Percentiles rank a stretch among this genome's conserved stretches.
phyloP scores from a whole-genome alignment of 2,329 filamentous ascomycete species.

The Emydomyces testavorans region DNA sequence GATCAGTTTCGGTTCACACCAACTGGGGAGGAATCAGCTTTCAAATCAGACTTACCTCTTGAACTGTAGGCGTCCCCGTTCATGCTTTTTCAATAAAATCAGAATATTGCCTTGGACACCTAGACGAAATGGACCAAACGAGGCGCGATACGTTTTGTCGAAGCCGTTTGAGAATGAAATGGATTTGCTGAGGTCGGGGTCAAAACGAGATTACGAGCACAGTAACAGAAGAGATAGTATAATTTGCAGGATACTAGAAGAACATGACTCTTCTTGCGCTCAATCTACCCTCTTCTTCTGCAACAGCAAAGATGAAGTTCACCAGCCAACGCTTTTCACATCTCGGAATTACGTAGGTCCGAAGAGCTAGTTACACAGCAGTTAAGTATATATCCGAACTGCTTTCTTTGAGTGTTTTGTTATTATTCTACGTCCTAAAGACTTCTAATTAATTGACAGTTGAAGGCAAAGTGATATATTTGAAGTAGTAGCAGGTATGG shows the following conservation, averaged over 20 bases:
- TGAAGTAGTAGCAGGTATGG: no score
- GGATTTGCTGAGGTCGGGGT: background rate
- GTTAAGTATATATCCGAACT: no score
- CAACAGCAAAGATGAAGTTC: no score
- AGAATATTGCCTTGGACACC: background rate
- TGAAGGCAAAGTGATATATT: no score
- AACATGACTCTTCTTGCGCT: background rate
- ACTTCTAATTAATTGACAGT: no score
- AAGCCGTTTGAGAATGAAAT: background rate
- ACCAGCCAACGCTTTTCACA: no score
- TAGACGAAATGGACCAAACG: background rate
- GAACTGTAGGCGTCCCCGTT: conserved; percentile 76
- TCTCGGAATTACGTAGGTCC: no score
- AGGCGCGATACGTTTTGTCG: background rate
- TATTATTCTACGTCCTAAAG: no score
- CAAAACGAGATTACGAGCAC: background rate
- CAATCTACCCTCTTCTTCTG: background rate
- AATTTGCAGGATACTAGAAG: no score
- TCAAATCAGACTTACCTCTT: conserved; percentile 46
- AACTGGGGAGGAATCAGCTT: conserved; percentile 14
- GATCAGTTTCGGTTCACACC: conserved; percentile 19
- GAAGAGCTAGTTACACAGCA: no score
- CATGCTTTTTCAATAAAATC: conserved; percentile 41
- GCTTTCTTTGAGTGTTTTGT: no score
- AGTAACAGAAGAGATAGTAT: background rate